These are phyloP conservation scores for Malus orientalis DNA, from an alignment of 306 rosid species.

Conservation along the genomic window DNA sequence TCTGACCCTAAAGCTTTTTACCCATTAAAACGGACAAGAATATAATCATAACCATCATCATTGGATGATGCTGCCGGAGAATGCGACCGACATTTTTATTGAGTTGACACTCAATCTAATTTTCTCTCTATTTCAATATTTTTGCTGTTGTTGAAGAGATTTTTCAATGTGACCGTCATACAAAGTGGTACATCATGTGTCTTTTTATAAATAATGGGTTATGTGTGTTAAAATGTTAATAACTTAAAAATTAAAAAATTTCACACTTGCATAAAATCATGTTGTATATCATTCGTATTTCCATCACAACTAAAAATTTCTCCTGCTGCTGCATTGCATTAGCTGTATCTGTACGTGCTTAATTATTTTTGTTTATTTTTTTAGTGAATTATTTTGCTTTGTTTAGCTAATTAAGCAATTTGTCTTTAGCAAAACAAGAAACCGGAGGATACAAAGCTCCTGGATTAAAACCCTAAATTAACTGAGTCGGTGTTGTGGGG, in stretches of 20 bases:
- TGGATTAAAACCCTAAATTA: not conserved
- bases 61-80: not conserved
- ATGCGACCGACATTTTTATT: conserved; percentile 3
- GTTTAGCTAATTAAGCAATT: not conserved
- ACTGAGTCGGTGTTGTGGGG: not conserved
- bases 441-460: not conserved
- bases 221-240: no score
- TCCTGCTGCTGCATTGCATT: not conserved
- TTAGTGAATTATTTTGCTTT: not conserved
- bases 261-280: no score
- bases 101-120: not conserved
- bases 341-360: not conserved
- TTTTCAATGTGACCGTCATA: no score
- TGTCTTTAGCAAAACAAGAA: not conserved
- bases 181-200: no score
- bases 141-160: not conserved
- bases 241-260: no score
- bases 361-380: not conserved
- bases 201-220: no score
- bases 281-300: no score
- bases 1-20: conserved; percentile 1
- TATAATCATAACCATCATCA: not conserved
- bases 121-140: not conserved
- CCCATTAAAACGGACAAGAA: conserved; percentile 11
- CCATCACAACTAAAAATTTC: no score